A percentile compares a stretch with the other conserved stretches of the same genome.
These are phyloP conservation scores for Pseudogymnoascus sp. DNA, from an alignment of 2,329 filamentous ascomycete genomes.

Conservation along the genomic window DNA sequence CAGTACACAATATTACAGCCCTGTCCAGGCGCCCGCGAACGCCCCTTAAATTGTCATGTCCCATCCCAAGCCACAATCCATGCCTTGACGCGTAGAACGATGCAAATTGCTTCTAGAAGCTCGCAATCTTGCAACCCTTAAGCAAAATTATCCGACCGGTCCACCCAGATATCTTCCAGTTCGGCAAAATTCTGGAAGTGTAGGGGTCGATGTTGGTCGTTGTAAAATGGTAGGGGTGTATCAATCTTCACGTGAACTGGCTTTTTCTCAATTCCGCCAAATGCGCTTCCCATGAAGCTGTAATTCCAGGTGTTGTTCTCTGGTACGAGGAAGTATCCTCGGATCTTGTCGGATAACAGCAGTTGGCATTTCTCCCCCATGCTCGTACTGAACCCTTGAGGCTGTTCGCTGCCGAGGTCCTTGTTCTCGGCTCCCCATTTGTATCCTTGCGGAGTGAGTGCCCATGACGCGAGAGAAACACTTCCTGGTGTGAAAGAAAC, in stretches of 20 bases:
- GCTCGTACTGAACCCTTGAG: constrained; percentile 80
- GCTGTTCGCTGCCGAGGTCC: constrained; percentile 85
- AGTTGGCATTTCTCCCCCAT: constrained; percentile 97
- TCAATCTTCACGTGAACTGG: constrained; percentile 87
- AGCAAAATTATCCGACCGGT: constrained; percentile 87
- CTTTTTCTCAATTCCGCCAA: constrained; percentile 84
- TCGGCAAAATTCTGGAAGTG: constrained; percentile 98
- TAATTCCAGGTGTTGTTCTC: constrained; percentile 93
- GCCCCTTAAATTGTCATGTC: constrained; percentile 8
- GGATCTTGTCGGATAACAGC: constrained; percentile 83
- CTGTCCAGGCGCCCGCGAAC: constrained; percentile 4
- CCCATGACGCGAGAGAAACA: constrained; percentile 90
- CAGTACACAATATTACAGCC: constrained; percentile 10
- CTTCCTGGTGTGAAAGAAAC: constrained; percentile 96
- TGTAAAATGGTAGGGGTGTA: constrained; percentile 84
- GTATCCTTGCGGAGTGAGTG: constrained; percentile 83
- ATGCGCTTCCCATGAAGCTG: constrained; percentile 90
- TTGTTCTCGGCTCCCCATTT: constrained; percentile 97
- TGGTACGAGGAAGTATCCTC: constrained; percentile 92
- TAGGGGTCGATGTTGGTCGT: constrained; percentile 79
- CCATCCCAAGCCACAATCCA: constrained; percentile 8
- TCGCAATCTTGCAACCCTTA: constrained; percentile 36
- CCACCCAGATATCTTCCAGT: constrained; percentile 93
- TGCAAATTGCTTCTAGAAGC: constrained; percentile 1
- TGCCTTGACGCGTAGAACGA: constrained; percentile 7